Evolutionary conservation across 2,329 filamentous ascomycete genomes (phyloP), one percentile per base, ranked within the genome.

Genomic region (Arthrobotrys sphaeroides): DNA sequence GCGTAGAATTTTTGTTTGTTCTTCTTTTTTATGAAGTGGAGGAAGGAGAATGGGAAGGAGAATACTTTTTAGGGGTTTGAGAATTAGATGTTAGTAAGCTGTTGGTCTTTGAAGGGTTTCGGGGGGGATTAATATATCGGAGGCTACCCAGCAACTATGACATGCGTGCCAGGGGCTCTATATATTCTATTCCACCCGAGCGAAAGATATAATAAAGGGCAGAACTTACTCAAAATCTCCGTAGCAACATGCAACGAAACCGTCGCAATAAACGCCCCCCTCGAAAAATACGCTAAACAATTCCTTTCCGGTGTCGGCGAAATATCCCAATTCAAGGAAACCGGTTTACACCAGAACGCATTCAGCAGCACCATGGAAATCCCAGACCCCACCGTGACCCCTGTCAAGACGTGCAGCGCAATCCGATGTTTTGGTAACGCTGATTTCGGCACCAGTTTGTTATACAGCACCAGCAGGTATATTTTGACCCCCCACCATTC

Each of bases 41-140:
- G 57, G 36, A 70, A 70, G 5, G 31, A 62, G 18, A 70, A 70
- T 6, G 66, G 57, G 43, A 70, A 70, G 2, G 57, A 64, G n/a
- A 70, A 70, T 9, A 70, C 66, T 7, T 31, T 45, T 26, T 28
- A 16, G 18, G 36, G 36, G 36, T 40, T 40, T 7, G 3, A 7
- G 3, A 13, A 43, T 43, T n/a, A 3, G 22, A 10, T 10, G 45
- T 49, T 4, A 18, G 13, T 4, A 22, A 22, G 2, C 45, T 7
- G 6, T 7, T 16, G 5, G 5, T 47, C n/a, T 6, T 6, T 47
- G 42, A 6, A 16, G 13, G 42, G 20, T 5, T 47, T 13, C 40
- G 20, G 20, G n/a, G n/a, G n/a, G n/a, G n/a, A n/a, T n/a, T n/a
- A n/a, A n/a, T n/a, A n/a, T n/a, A n/a, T n/a, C n/a, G n/a, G n/a